Percentiles rank a stretch among this genome's conserved stretches.
phyloP scores from a whole-genome alignment of 371 early-diverging fungal species.

The Rhizopus arrhizus region DNA sequence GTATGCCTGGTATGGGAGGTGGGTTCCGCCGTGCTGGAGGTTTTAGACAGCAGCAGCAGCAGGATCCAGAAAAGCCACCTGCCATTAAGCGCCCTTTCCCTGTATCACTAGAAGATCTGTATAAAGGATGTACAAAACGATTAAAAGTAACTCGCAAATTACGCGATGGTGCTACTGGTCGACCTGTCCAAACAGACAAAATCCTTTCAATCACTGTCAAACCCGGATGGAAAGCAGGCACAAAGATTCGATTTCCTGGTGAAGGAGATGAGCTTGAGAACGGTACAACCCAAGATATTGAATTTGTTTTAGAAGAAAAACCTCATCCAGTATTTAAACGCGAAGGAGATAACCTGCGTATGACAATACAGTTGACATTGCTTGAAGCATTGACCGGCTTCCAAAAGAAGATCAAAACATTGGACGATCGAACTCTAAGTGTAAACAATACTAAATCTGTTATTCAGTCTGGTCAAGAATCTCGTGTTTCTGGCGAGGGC shows the following conservation, averaged over 20 bases:
- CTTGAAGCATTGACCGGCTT: constrained; percentile 87
- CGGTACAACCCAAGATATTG: constrained; percentile 86
- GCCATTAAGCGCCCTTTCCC: constrained; percentile 74
- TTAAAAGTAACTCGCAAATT: constrained; percentile 90
- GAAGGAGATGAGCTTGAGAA: constrained; percentile 92
- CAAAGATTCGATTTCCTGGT: constrained; percentile 92
- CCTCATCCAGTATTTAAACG: constrained; percentile 87
- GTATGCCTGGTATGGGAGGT: constrained; percentile 13
- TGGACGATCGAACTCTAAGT: constrained; percentile 76
- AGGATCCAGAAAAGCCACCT: constrained; percentile 50
- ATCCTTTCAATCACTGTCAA: constrained; percentile 86
- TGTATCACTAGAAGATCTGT: constrained; percentile 91
- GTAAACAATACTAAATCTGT: constrained; percentile 65
- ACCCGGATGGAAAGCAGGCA: constrained; percentile 98
- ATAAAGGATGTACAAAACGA: constrained; percentile 88
- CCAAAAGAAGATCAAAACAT: constrained; percentile 69
- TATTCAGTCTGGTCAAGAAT: constrained; percentile 78
- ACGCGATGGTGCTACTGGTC: constrained; percentile 53
- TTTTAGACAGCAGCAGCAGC: constrained; percentile 1
- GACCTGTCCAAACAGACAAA: constrained; percentile 69
- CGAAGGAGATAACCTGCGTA: constrained; percentile 84
- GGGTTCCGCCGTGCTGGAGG: constrained; percentile 5
- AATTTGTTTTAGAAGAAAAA: constrained; percentile 92
- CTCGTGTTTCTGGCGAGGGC: constrained; percentile 80
- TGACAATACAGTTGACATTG: constrained; percentile 70